Percentiles rank a stretch among this genome's conserved stretches.
These are phyloP conservation scores for Leccinum obscurum DNA, from an alignment of 768 basidiomycete species.

Conservation along the genomic window DNA sequence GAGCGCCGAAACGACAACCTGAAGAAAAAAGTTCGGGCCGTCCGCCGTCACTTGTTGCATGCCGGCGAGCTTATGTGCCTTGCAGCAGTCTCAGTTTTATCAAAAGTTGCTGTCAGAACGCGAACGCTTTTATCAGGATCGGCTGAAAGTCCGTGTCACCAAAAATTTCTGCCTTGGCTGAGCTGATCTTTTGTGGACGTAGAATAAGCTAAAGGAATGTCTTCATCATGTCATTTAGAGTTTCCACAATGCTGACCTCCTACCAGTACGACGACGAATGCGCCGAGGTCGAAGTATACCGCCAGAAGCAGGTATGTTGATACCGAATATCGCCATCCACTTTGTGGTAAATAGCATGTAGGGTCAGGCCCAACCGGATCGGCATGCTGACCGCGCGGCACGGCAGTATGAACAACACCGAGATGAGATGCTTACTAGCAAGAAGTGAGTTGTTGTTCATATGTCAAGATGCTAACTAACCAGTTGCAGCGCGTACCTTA, in stretches of 20 bases:
- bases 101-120: conserved; percentile 70
- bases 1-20: conserved; percentile 64
- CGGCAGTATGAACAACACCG: conserved; percentile 77
- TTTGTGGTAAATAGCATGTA: conserved; percentile 29
- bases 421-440: conserved; percentile 75
- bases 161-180: background rate
- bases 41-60: background rate
- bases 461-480: conserved; percentile 1
- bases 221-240: background rate
- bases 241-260: conserved; percentile 10
- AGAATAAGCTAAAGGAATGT: conserved; percentile 36
- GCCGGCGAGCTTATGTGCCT: conserved; percentile 13
- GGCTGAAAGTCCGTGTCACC: conserved; percentile 56
- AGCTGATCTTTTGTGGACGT: conserved; percentile 6
- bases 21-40: conserved; percentile 58
- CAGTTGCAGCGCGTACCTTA: conserved; percentile 58
- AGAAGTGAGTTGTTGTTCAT: conserved; percentile 56
- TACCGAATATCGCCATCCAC: background rate
- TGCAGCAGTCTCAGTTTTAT: conserved; percentile 67
- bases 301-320: conserved; percentile 69
- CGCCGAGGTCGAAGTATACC: conserved; percentile 64
- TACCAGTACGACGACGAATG: conserved; percentile 80
- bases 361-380: conserved; percentile 71
- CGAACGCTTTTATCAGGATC: conserved; percentile 66
- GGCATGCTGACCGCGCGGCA: conserved; percentile 70